phyloP scores from a whole-genome alignment of 2,329 filamentous ascomycete genomes.

The Epichloe scottii region DNA sequence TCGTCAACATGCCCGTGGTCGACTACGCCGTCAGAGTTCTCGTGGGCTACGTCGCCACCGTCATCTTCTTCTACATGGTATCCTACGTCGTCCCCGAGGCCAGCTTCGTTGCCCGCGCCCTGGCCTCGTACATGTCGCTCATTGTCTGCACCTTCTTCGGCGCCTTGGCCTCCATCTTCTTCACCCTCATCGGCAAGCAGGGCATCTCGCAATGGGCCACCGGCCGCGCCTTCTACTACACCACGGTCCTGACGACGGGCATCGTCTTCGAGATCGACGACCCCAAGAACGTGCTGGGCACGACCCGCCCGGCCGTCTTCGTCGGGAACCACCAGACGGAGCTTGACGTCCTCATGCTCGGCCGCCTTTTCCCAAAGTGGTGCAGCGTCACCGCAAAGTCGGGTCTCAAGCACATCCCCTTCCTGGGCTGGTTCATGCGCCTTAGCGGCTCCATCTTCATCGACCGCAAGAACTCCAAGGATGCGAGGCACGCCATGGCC shows the following conservation, averaged over 20 bases:
- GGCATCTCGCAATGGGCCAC: conserved; percentile 77
- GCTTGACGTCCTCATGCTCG: conserved; percentile 86
- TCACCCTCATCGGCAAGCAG: conserved; percentile 59
- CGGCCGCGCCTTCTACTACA: conserved; percentile 65
- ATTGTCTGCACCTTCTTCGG: conserved; percentile 56
- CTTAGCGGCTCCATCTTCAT: conserved; percentile 89
- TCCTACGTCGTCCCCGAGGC: conserved; percentile 45
- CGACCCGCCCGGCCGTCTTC: conserved; percentile 71
- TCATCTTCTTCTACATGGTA: conserved; percentile 47
- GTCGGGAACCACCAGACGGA: conserved; percentile 94
- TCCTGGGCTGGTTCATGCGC: conserved; percentile 90
- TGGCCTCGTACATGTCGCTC: conserved; percentile 53
- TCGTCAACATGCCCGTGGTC: conserved; percentile 14
- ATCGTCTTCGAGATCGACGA: conserved; percentile 67
- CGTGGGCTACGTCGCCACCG: conserved; percentile 38
- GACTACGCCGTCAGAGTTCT: conserved; percentile 33
- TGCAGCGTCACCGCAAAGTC: conserved; percentile 90
- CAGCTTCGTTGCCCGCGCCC: conserved; percentile 55
- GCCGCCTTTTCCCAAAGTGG: conserved; percentile 77
- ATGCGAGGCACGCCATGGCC: conserved; percentile 74
- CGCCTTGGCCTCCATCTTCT: conserved; percentile 56
- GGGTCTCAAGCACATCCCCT: conserved; percentile 62
- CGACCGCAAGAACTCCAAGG: conserved; percentile 73
- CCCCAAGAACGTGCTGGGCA: conserved; percentile 46
- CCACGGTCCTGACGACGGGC: conserved; percentile 64